A percentile compares a stretch with the other conserved stretches of the same genome.
These are phyloP conservation scores for Hyparrhenia diplandra DNA, from an alignment of 176 grass and related monocot species.

Conservation along the genomic window DNA sequence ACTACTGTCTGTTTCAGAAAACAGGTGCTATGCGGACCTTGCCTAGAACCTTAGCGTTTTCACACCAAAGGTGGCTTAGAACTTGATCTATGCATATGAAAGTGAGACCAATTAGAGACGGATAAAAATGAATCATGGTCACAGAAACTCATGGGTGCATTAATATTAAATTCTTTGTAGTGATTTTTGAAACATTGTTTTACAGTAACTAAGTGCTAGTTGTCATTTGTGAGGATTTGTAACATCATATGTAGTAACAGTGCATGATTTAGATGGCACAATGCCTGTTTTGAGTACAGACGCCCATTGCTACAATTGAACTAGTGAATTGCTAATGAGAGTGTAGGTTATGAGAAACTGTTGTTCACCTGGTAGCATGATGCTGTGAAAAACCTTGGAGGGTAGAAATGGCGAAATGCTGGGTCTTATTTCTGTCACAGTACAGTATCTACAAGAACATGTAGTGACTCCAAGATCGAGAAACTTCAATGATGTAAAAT, in stretches of 20 bases:
- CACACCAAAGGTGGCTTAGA: background rate
- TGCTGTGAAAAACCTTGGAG: background rate
- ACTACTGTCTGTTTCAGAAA: background rate
- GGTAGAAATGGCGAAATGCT: conserved; percentile 16
- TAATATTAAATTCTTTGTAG: background rate
- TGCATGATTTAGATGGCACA: background rate
- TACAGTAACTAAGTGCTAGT: background rate
- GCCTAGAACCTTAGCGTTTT: background rate
- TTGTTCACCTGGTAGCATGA: background rate
- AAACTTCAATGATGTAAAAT: background rate
- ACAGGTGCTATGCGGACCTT: background rate
- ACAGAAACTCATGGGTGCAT: background rate
- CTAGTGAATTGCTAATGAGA: background rate
- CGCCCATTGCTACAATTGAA: background rate
- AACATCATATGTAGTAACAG: background rate
- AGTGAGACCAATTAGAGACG: background rate
- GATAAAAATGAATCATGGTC: background rate
- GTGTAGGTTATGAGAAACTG: background rate
- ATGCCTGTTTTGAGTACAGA: background rate
- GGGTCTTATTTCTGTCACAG: background rate
- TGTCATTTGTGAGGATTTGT: background rate
- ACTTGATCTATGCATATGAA: background rate
- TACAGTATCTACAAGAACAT: background rate
- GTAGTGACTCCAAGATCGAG: background rate
- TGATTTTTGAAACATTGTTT: background rate